A percentile compares a stretch with the other conserved stretches of the same genome.
Conservation (phyloP, 371 early-diverging fungal genomes). For the Smittium culicis region DNA sequence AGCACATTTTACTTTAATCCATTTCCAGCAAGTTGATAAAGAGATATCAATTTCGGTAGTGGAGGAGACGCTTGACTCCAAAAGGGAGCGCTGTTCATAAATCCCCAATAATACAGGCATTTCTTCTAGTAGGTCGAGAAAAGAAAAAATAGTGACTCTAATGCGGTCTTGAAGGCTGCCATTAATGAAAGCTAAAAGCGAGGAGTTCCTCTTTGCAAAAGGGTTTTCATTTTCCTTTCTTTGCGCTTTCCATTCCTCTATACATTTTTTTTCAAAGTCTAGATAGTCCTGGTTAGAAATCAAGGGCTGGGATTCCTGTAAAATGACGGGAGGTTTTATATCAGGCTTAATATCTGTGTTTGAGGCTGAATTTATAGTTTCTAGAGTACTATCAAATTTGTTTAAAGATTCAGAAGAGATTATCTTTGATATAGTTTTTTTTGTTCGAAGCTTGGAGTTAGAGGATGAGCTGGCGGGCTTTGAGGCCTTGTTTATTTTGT, state of each 20-base stretch:
- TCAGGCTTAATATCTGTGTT: no score
- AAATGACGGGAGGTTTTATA: no score
- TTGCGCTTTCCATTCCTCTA: slow-evolving; percentile 4
- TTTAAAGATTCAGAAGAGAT: no score
- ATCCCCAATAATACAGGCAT: neutral
- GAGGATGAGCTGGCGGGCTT: no score
- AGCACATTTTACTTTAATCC: slow-evolving; percentile 3
- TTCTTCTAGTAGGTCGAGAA: slow-evolving; percentile 4
- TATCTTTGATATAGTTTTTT: no score
- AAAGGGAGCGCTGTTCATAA: neutral
- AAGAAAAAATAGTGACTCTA: neutral
- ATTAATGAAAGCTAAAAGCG: neutral
- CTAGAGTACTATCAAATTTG: no score
- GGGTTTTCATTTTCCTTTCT: neutral
- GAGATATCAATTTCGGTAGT: slow-evolving; percentile 5
- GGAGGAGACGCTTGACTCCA: neutral
- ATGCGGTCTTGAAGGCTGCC: neutral
- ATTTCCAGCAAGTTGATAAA: neutral
- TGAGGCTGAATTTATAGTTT: no score
- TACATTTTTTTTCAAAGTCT: neutral
- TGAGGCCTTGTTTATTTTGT: no score
- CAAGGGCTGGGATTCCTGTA: neutral
- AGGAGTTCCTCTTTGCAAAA: neutral
- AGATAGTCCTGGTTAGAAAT: neutral
- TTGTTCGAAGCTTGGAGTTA: no score